Evolutionary conservation across 164 flowering plant genomes (phyloP), one percentile per base, ranked within the genome.

Genomic region (Cinnamomum chago): DNA sequence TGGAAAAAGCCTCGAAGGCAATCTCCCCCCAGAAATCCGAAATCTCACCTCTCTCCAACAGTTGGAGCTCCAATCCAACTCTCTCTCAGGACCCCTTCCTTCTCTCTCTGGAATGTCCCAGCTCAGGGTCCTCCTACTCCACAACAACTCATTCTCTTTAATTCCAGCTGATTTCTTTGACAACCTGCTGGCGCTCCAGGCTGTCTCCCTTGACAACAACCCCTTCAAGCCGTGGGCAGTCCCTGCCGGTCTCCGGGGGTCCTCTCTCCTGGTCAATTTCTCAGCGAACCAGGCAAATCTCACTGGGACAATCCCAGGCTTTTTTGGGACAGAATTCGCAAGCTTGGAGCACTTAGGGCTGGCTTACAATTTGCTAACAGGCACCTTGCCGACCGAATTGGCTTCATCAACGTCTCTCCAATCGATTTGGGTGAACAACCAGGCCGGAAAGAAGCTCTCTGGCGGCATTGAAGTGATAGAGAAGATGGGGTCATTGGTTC

Each of bases 391-490:
- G 3, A n/a, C 30, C 30, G 82, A 83, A 72, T 83, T 96, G 66
- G 71, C 89, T 0, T 84, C 85, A 17, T 89, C 90, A 0, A 40
- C n/a, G 60, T 81, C 76, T 24, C 67, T 96, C 5, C 80, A 89
- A 84, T 86, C 96, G 15, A 78, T 96, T 55, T 96, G 99, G 99
- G 75, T 96, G 50, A 94, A 94, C 77, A 98, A 98, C 58, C 94
- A 92, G 83, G 62, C 70, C 18, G 78, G 86, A 5, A 68, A 22
- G 6, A 82, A 82, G 67, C 91, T 96, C 25, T 68, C 76, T 67
- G 99, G 98, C 0, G 65, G 76, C 18, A 82, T 94, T 79, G 87
- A 82, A 68, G 95, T 92, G 14, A 23, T 96, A 0, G 81, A 80
- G 83, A 92, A 90, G 68, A 96, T 96, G 98, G 85, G 92, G 5